Evolutionary conservation across 139 green algal species (phyloP).

Genomic region (Dunaliella sp.): DNA sequence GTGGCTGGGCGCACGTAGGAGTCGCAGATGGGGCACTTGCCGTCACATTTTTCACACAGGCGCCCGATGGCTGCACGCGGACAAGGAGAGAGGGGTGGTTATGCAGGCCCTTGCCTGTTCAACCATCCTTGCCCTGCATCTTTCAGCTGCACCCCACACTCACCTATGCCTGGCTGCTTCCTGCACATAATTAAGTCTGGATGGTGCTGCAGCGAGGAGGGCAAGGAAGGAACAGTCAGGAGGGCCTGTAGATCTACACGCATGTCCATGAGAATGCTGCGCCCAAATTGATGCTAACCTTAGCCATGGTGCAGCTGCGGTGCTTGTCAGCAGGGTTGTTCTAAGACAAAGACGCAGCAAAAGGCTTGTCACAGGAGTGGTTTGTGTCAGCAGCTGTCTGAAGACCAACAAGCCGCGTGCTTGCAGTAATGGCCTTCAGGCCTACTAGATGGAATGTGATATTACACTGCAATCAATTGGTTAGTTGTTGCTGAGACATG

Average conservation of each 20-base stretch:
- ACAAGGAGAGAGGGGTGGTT: background rate
- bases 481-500: too few relatives aligned
- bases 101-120: too few relatives aligned
- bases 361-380: too few relatives aligned
- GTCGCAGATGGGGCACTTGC: conserved; percentile 98
- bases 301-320: background rate
- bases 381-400: too few relatives aligned
- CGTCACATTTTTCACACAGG: conserved; percentile 96
- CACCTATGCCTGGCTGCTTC: conserved; percentile 96
- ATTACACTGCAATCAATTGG: too few relatives aligned
- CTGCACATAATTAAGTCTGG: conserved; percentile 97
- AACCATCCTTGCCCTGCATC: too few relatives aligned
- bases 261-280: background rate
- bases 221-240: background rate
- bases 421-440: too few relatives aligned
- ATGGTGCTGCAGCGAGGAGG: conserved; percentile 44
- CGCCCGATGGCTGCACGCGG: conserved; percentile 80
- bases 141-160: too few relatives aligned
- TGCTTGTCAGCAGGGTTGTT: too few relatives aligned
- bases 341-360: too few relatives aligned
- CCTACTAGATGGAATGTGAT: too few relatives aligned
- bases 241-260: background rate
- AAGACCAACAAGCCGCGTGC: too few relatives aligned
- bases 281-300: background rate
- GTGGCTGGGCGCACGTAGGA: conserved; percentile 92